Evolutionary conservation across 306 rosid species (phyloP).

Genomic region (Pterocarpus santalinus): DNA sequence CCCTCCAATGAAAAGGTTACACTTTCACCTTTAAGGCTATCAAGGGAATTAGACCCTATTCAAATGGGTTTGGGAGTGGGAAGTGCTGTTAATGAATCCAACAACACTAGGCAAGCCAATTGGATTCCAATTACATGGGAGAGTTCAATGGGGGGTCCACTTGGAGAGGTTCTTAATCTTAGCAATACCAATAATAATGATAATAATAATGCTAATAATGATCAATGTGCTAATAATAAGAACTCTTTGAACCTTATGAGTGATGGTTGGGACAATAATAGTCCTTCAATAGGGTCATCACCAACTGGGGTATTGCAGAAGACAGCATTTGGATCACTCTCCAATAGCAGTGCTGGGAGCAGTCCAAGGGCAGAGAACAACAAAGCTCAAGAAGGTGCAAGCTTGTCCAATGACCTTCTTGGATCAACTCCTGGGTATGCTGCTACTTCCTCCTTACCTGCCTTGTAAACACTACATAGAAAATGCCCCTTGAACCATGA

Average conservation of each 20-base stretch:
- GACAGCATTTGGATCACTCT: constrained; percentile 77
- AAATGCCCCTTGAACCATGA: neutral
- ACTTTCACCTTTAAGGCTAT: constrained; percentile 73
- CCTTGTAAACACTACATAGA: constrained; percentile 42
- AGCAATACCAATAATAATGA: constrained; percentile 40
- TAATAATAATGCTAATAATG: constrained; percentile 31
- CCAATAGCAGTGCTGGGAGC: constrained; percentile 93
- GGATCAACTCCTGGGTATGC: constrained; percentile 54
- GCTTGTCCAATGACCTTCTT: constrained; percentile 73
- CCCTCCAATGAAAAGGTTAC: constrained; percentile 64
- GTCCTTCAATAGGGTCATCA: constrained; percentile 83
- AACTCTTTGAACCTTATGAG: constrained; percentile 77
- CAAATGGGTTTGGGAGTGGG: constrained; percentile 74
- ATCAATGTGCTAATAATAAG: constrained; percentile 40
- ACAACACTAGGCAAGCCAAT: constrained; percentile 53
- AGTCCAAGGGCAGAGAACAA: constrained; percentile 85
- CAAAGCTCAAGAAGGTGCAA: constrained; percentile 67
- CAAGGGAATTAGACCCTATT: constrained; percentile 63
- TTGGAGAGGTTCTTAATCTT: constrained; percentile 87
- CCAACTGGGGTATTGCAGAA: constrained; percentile 91
- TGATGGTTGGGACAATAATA: constrained; percentile 72
- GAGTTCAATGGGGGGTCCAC: constrained; percentile 87
- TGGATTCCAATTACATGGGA: constrained; percentile 94
- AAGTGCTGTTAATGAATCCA: constrained; percentile 30
- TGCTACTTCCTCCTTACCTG: constrained; percentile 58